Base-by-base conservation (phyloP, 352 stramenopile species). In the Pythium sp. region DNA sequence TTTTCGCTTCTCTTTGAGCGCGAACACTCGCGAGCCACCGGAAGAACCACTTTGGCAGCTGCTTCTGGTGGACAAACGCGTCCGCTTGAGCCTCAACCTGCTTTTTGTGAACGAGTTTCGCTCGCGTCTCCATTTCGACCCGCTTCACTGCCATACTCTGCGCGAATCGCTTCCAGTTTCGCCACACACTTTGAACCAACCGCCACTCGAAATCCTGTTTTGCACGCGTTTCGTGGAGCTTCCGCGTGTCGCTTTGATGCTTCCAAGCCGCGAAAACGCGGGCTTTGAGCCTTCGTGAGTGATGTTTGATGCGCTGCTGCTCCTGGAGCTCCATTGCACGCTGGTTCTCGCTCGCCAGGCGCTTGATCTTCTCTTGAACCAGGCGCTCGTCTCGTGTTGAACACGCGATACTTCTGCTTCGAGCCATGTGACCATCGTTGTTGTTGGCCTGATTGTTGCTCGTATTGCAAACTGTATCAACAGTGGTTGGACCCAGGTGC, bases 11-110 rank as follows among this genome's bases (percentile, higher is more conserved):
- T 51, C 78, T 79, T 30, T 58, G 32, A 18, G 75, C 72, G 24
- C 28, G 63, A 9, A 73, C 65, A 20, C 64, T 70, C 20, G 47
- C 57, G 1, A n/a, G 55, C 84, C 84, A 92, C 5, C 51, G 71
- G 53, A 87, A 83, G 61, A 92, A 91, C 79, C 71, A 86, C 30
- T 59, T 62, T 0, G 81, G 73, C 22, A 92, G 58, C 22, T 68
- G 69, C 43, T 71, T 81, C 3, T 58, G 41, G 3, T 80, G 76
- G 64, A 73, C 65, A 61, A 89, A 86, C 12, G 60, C 34, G 9
- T 75, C 64, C 0, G 82, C 84, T 38, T 64, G 65, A 2, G 47
- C 28, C 6, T 15, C 4, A 5, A 63, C 12, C 5, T 58, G 49
- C 68, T 79, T 76, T 22, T 77, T 69, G 2, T 30, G 64, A 34